phyloP scores from a whole-genome alignment of 768 basidiomycete genomes.

The Boletus pseudo-olivaceus region DNA sequence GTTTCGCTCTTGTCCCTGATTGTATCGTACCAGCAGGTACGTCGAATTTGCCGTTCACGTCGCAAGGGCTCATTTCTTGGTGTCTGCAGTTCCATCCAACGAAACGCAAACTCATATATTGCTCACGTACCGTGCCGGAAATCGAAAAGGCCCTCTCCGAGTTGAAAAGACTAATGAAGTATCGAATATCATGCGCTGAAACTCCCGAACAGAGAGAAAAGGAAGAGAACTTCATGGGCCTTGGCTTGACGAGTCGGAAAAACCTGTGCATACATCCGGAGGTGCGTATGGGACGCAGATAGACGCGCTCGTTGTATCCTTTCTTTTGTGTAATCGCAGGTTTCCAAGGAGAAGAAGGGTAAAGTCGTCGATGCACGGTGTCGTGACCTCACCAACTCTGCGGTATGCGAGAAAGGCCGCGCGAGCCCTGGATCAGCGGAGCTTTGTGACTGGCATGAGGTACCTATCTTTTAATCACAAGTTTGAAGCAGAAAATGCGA shows the following conservation, averaged over 20 bases:
- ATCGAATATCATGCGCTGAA: slow-evolving; percentile 71
- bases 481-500: slow-evolving; percentile 1
- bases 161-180: slow-evolving; percentile 89
- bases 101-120: slow-evolving; percentile 93
- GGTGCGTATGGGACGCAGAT: slow-evolving; percentile 41
- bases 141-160: slow-evolving; percentile 98
- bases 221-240: slow-evolving; percentile 78
- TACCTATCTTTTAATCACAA: slow-evolving; percentile 32
- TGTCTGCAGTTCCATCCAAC: slow-evolving; percentile 78
- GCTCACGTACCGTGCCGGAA: slow-evolving; percentile 98
- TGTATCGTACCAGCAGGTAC: slow-evolving; percentile 92
- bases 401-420: slow-evolving; percentile 77
- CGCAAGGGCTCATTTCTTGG: not conserved
- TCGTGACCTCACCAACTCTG: slow-evolving; percentile 88
- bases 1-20: slow-evolving; percentile 94
- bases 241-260: slow-evolving; percentile 93
- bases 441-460: slow-evolving; percentile 95
- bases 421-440: slow-evolving; percentile 87
- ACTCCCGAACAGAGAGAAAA: slow-evolving; percentile 71
- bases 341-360: slow-evolving; percentile 97
- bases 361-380: slow-evolving; percentile 96
- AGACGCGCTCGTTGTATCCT: not conserved
- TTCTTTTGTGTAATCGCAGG: slow-evolving; percentile 24
- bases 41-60: slow-evolving; percentile 22
- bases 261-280: slow-evolving; percentile 96